Percentiles rank a stretch among this genome's conserved stretches.
Conservation (phyloP, 169 alveolate species). For the Cryptosporidium viatorum region DNA sequence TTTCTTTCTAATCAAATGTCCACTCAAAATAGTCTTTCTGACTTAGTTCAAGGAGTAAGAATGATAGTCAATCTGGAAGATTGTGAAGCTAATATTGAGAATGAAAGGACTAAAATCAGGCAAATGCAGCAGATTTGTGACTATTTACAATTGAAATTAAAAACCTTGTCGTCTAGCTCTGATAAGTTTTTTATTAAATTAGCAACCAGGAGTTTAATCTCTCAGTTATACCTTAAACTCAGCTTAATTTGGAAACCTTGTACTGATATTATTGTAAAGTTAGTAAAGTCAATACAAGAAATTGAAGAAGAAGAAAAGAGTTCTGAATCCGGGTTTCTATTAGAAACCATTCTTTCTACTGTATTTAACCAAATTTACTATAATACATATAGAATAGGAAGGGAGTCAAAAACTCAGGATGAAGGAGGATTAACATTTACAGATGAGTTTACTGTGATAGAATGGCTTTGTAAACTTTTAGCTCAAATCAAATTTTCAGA, state of each 20-base stretch:
- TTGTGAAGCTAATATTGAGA: constrained; percentile 38
- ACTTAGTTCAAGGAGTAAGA: neutral
- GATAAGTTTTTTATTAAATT: neutral
- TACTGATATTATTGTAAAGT: constrained; percentile 11
- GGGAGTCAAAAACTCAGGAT: neutral
- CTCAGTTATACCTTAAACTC: constrained; percentile 32
- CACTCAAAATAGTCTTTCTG: neutral
- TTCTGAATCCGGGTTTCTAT: neutral
- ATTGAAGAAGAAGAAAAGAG: neutral
- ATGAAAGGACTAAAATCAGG: constrained; percentile 45
- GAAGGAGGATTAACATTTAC: neutral
- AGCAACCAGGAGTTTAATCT: neutral
- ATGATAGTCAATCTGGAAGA: constrained; percentile 5
- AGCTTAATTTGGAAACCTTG: constrained; percentile 57
- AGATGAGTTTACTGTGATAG: constrained; percentile 18
- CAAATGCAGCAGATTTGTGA: constrained; percentile 53
- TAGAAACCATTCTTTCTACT: neutral
- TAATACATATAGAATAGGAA: neutral
- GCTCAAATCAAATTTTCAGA: constrained; percentile 13
- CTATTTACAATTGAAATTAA: neutral
- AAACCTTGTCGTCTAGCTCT: neutral
- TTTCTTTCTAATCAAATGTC: neutral
- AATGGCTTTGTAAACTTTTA: constrained; percentile 32
- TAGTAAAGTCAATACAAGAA: neutral
- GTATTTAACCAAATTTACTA: constrained; percentile 1